phyloP scores from a whole-genome alignment of 139 green algal species.

The Coelastrella sp. region DNA sequence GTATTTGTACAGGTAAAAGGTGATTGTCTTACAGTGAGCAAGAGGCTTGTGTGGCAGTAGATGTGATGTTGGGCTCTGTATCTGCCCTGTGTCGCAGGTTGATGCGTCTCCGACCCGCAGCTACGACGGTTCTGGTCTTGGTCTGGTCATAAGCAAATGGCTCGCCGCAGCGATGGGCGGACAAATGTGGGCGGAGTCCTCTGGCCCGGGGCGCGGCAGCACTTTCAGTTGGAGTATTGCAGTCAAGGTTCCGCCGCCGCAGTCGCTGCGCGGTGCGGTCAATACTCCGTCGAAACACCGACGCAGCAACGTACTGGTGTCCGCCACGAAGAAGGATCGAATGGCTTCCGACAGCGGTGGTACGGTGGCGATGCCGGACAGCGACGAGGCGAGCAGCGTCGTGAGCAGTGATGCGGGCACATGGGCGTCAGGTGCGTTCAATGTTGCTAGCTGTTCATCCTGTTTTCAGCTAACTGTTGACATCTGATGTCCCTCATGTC shows the following conservation, averaged over 20 bases:
- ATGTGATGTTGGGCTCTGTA: neutral
- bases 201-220: slow-evolving; percentile 3
- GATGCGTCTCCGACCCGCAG: slow-evolving; percentile 64
- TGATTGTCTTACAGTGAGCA: too few species aligned
- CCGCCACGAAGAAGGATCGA: slow-evolving; percentile 14
- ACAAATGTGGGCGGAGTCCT: slow-evolving; percentile 77
- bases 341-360: neutral
- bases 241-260: neutral
- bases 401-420: slow-evolving; percentile 36
- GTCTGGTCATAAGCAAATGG: slow-evolving; percentile 85
- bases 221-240: slow-evolving; percentile 38
- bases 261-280: neutral
- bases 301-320: slow-evolving; percentile 27
- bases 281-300: neutral
- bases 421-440: slow-evolving; percentile 12
- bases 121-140: slow-evolving; percentile 87
- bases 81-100: slow-evolving; percentile 25
- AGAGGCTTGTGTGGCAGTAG: too few species aligned
- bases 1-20: too few species aligned
- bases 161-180: slow-evolving; percentile 87
- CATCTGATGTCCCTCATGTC: too few species aligned
- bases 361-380: too few species aligned
- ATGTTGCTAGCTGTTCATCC: too few species aligned
- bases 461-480: too few species aligned
- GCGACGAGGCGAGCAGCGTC: slow-evolving; percentile 14